A percentile compares a stretch with the other conserved stretches of the same genome.
Evolutionary conservation across 805 yeast species (phyloP).

Genomic region (Allodekkera sacchari): DNA sequence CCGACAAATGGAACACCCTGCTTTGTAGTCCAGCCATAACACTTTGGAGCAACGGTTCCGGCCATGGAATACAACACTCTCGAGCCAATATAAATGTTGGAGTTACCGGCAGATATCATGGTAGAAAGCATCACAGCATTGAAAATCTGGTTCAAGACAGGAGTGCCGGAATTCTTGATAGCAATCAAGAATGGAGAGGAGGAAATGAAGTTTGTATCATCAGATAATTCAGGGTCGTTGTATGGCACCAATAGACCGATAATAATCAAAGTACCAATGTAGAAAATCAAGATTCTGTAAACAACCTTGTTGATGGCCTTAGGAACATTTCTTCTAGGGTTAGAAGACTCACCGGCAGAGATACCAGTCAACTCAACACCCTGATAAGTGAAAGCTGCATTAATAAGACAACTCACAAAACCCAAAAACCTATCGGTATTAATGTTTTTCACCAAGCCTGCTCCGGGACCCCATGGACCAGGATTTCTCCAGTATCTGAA

Average conservation of each 20-base stretch:
- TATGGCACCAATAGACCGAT: conserved; percentile 65
- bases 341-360: conserved; percentile 65
- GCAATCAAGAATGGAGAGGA: conserved; percentile 71
- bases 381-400: conserved; percentile 75
- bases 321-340: conserved; percentile 65
- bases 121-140: conserved; percentile 63
- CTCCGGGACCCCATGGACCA: conserved; percentile 59
- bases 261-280: conserved; percentile 56
- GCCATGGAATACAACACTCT: conserved; percentile 61
- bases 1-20: conserved; percentile 56
- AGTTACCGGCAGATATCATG: conserved; percentile 72
- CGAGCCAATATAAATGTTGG: conserved; percentile 65
- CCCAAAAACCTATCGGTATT: conserved; percentile 57
- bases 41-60: conserved; percentile 48
- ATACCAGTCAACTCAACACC: conserved; percentile 74
- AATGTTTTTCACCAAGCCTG: conserved; percentile 38
- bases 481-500: conserved; percentile 78
- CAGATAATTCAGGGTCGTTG: conserved; percentile 44
- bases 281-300: conserved; percentile 56
- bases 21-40: conserved; percentile 40
- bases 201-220: conserved; percentile 32
- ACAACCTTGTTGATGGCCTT: conserved; percentile 64
- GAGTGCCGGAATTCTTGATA: conserved; percentile 58
- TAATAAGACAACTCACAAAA: conserved; percentile 59
- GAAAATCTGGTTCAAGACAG: conserved; percentile 57